Conservation (phyloP, 305 asterid species). For the Fraxinus angustifolia region DNA sequence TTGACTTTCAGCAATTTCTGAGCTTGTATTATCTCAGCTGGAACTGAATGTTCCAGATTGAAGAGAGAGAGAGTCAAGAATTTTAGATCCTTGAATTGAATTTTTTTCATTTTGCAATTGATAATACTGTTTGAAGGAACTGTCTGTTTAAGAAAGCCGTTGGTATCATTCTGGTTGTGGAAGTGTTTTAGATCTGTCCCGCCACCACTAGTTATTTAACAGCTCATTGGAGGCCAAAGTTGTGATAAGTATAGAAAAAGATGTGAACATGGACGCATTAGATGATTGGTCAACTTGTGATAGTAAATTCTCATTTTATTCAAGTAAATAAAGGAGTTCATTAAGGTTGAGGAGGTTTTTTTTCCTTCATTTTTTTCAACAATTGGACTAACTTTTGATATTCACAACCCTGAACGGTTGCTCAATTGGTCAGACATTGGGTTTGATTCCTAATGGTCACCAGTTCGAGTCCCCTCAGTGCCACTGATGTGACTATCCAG, state of each 20-base stretch:
- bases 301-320: too few species aligned
- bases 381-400: too few species aligned
- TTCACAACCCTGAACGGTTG: too few species aligned
- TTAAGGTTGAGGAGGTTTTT: too few species aligned
- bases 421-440: too few species aligned
- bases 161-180: neutral
- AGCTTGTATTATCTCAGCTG: neutral
- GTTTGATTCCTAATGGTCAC: too few species aligned
- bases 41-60: neutral
- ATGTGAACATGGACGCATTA: neutral
- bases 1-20: neutral
- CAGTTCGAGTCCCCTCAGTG: too few species aligned
- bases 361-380: too few species aligned
- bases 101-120: neutral
- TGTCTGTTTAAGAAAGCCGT: neutral
- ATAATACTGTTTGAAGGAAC: neutral
- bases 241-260: neutral
- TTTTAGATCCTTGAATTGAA: neutral
- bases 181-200: neutral
- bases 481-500: too few species aligned
- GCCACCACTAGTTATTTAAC: neutral
- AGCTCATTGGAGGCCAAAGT: neutral
- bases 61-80: neutral
- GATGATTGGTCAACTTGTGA: neutral
- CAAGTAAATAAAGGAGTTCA: too few species aligned